Evolutionary conservation across 805 yeast genomes (phyloP).

Genomic region (Saccharomycopsis sp.): DNA sequence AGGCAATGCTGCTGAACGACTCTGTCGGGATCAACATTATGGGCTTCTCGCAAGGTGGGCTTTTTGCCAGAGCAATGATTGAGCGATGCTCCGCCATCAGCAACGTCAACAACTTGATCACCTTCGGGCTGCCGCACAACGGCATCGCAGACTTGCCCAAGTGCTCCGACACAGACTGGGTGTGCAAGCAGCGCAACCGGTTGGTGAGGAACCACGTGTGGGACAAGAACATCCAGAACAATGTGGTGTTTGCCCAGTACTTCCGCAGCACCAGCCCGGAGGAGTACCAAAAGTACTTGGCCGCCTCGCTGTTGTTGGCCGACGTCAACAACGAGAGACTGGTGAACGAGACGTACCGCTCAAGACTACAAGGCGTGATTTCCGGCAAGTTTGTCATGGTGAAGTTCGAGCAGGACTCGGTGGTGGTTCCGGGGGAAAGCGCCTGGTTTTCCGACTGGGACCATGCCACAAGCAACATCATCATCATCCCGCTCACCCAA

Average conservation of each 20-base stretch:
- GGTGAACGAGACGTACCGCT: conserved; percentile 29
- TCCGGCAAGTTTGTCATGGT: conserved; percentile 47
- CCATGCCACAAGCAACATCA: conserved; percentile 29
- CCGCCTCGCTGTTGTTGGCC: conserved; percentile 50
- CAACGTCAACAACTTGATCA: conserved; percentile 43
- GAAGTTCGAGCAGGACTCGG: conserved; percentile 52
- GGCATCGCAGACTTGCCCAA: conserved; percentile 60
- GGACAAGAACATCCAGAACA: conserved; percentile 44
- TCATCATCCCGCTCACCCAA: conserved; percentile 35
- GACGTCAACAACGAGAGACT: conserved; percentile 55
- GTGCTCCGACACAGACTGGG: conserved; percentile 72
- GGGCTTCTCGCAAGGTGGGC: conserved; percentile 80
- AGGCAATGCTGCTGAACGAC: neutral
- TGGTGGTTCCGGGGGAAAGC: conserved; percentile 62
- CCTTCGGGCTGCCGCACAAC: conserved; percentile 78
- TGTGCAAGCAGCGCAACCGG: conserved; percentile 69
- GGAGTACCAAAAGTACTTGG: conserved; percentile 45
- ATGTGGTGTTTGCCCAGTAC: conserved; percentile 65
- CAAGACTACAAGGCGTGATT: conserved; percentile 33
- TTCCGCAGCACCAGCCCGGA: conserved; percentile 40
- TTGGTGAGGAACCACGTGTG: conserved; percentile 54
- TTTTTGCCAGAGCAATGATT: conserved; percentile 59
- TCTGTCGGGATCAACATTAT: conserved; percentile 56
- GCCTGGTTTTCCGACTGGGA: conserved; percentile 43
- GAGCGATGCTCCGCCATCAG: conserved; percentile 45